These are phyloP conservation scores for Orbilia oligospora DNA, from an alignment of 2,329 filamentous ascomycete species.

Conservation along the genomic window DNA sequence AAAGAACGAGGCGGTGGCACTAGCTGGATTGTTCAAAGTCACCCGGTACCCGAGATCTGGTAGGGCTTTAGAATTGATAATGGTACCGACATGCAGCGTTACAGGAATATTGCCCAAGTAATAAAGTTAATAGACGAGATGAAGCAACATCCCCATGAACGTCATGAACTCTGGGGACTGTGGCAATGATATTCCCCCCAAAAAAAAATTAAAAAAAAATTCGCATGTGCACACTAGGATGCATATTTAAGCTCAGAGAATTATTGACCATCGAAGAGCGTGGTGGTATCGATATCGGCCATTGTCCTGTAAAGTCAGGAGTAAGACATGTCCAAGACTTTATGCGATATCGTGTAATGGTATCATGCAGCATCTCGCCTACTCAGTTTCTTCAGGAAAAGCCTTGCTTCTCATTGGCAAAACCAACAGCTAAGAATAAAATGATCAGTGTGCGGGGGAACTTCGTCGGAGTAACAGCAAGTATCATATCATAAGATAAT, in stretches of 20 bases:
- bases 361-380: neutral
- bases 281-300: neutral
- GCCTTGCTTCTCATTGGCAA: conserved; percentile 8
- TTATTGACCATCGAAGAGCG: too few species aligned
- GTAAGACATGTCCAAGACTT: neutral
- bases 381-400: neutral
- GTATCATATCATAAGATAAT: conserved; percentile 15
- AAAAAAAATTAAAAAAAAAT: too few species aligned
- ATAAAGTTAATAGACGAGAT: too few species aligned
- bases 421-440: neutral
- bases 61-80: neutral
- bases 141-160: too few species aligned
- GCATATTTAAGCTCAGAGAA: too few species aligned
- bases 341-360: neutral
- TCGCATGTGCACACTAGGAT: too few species aligned
- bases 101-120: too few species aligned
- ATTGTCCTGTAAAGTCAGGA: neutral
- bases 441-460: conserved; percentile 12
- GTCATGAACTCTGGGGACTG: too few species aligned
- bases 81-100: too few species aligned
- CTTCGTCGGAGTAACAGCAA: conserved; percentile 9
- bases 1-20: neutral
- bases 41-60: neutral
- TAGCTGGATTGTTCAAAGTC: neutral
- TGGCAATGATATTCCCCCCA: too few species aligned